A percentile compares a stretch with the other conserved stretches of the same genome.
Evolutionary conservation across 1,139 yeast genomes (phyloP).

Genomic region (Hanseniaspora gamundiae): DNA sequence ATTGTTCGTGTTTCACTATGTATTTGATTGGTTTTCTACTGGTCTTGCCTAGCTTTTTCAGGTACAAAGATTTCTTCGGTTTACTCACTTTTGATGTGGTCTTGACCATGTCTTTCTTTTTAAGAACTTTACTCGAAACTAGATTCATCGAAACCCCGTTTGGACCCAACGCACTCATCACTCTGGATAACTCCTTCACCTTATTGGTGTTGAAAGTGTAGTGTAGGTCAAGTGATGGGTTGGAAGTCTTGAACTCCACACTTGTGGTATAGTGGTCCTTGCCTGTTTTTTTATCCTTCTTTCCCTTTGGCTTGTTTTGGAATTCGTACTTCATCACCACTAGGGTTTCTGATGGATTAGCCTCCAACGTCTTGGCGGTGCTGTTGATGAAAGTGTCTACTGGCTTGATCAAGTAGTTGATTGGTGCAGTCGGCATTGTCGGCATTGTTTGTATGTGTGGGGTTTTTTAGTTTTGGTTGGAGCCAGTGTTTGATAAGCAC

Average conservation of each 20-base stretch:
- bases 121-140: conserved; percentile 7
- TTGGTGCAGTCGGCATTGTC: not conserved
- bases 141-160: conserved; percentile 39
- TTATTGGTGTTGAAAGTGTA: conserved; percentile 51
- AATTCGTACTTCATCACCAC: conserved; percentile 39
- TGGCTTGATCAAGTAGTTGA: conserved; percentile 23
- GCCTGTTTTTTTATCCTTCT: conserved; percentile 16
- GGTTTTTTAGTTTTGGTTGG: not conserved
- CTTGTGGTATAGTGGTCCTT: conserved; percentile 19
- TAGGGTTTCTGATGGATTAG: conserved; percentile 37
- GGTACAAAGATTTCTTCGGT: not conserved
- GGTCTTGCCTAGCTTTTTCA: conserved; percentile 10
- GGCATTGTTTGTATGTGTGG: not conserved
- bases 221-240: conserved; percentile 58
- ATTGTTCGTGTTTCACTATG: conserved; percentile 3
- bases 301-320: conserved; percentile 16
- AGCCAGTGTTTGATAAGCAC: too few species aligned
- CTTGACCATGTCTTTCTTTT: not conserved
- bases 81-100: not conserved
- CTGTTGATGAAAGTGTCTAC: conserved; percentile 40
- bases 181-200: conserved; percentile 65
- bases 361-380: conserved; percentile 34
- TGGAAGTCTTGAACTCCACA: conserved; percentile 57
- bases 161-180: conserved; percentile 80
- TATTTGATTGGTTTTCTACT: conserved; percentile 8